Evolutionary conservation across 106 monocot species (phyloP).

Genomic region (Amphibolis antarctica): DNA sequence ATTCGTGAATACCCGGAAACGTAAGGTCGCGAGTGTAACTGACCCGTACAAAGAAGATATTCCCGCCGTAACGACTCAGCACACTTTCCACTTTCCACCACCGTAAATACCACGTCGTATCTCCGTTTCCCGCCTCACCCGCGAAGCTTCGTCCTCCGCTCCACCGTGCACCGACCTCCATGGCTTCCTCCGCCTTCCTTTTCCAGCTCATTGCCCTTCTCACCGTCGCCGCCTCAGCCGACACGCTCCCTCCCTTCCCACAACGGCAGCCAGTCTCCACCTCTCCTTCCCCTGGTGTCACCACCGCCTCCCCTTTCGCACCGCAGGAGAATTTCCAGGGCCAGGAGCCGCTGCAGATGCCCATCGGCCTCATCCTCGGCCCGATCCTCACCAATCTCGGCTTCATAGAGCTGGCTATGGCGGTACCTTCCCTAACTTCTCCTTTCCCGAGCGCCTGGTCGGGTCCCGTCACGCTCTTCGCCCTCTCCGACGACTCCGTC

Average conservation of each 20-base stretch:
- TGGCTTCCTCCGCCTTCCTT: background rate
- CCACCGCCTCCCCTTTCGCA: background rate
- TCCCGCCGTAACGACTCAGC: background rate
- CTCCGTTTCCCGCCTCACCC: background rate
- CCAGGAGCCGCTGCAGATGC: background rate
- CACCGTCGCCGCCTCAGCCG: background rate
- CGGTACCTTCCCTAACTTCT: slow-evolving; percentile 33
- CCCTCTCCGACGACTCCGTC: slow-evolving; percentile 6
- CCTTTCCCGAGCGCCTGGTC: slow-evolving; percentile 27
- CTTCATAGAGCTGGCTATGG: slow-evolving; percentile 50
- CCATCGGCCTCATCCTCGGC: slow-evolving; percentile 18
- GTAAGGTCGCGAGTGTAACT: background rate
- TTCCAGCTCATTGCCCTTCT: background rate
- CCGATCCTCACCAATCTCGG: slow-evolving; percentile 50
- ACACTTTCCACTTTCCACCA: background rate
- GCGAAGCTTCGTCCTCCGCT: background rate
- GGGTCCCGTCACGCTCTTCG: slow-evolving; percentile 27
- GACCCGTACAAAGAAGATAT: background rate
- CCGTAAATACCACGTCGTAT: background rate
- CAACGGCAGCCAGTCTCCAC: background rate
- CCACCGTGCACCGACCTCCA: background rate
- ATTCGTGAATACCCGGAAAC: background rate
- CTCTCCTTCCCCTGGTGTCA: background rate
- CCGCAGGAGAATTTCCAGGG: background rate
- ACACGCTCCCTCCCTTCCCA: slow-evolving; percentile 2